A percentile compares a stretch with the other conserved stretches of the same genome.
phyloP scores from a whole-genome alignment of 257 asterid species.

The Penstemon barbatus region DNA sequence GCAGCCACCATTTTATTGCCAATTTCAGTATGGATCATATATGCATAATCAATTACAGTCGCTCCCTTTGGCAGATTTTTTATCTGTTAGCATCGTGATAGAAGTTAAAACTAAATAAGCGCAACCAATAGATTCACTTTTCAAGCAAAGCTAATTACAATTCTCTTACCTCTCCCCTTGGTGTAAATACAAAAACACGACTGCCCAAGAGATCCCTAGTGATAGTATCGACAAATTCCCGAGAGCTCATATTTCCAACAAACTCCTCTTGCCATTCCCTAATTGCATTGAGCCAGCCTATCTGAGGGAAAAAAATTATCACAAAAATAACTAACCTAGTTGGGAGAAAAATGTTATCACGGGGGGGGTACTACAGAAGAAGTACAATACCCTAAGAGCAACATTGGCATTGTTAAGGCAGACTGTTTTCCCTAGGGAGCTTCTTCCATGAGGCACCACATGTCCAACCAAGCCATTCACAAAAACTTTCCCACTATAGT shows the following conservation, averaged over 20 bases:
- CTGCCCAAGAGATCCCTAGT: conserved; percentile 91
- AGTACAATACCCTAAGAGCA: conserved; percentile 74
- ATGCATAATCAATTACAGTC: conserved; percentile 79
- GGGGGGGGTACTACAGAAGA: conserved; percentile 22
- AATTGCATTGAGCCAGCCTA: conserved; percentile 96
- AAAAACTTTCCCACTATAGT: conserved; percentile 78
- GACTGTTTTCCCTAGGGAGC: conserved; percentile 57
- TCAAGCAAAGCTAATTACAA: conserved; percentile 7
- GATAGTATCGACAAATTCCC: conserved; percentile 91
- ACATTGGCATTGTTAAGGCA: conserved; percentile 87
- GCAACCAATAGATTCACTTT: conserved; percentile 12
- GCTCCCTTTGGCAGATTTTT: conserved; percentile 90
- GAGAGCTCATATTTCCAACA: conserved; percentile 94
- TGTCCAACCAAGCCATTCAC: conserved; percentile 87
- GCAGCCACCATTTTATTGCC: conserved; percentile 97
- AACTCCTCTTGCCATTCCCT: conserved; percentile 99
- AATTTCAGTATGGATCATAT: conserved; percentile 86
- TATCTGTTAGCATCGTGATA: conserved; percentile 43
- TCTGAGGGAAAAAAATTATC: conserved; percentile 43
- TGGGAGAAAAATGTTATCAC: not conserved
- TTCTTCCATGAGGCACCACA: conserved; percentile 50
- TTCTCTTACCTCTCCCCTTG: conserved; percentile 79
- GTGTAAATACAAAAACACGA: conserved; percentile 94
- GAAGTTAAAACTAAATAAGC: conserved; percentile 14
- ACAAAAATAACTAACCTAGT: not conserved